Conservation (phyloP, 2,329 filamentous ascomycete species). For the Exophiala aquamarina region DNA sequence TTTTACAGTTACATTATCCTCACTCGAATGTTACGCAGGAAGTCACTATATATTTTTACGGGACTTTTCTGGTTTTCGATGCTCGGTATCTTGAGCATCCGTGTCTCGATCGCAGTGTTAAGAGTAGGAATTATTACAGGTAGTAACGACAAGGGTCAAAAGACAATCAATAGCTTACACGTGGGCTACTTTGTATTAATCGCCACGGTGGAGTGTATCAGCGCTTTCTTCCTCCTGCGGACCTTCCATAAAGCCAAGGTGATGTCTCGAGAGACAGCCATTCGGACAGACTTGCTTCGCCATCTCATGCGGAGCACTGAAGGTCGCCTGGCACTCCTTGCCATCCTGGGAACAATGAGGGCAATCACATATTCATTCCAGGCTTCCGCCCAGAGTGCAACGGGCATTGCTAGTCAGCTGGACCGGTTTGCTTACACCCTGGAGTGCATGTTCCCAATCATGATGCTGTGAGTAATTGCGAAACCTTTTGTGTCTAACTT, state of each 20-base stretch:
- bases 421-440: background rate
- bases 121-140: background rate
- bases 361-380: slow-evolving; percentile 1
- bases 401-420: background rate
- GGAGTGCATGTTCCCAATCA: background rate
- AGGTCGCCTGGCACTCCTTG: background rate
- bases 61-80: background rate
- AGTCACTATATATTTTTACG: background rate
- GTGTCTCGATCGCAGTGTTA: background rate
- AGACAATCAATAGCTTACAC: background rate
- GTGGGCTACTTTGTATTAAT: background rate
- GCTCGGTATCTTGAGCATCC: background rate
- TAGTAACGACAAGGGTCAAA: background rate
- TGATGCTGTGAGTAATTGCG: background rate
- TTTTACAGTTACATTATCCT: slow-evolving; percentile 2
- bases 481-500: background rate
- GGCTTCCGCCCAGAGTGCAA: background rate
- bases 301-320: background rate
- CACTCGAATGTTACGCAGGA: background rate
- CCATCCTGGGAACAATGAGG: background rate
- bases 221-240: background rate
- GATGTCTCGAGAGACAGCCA: background rate
- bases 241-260: background rate
- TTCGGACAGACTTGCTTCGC: background rate
- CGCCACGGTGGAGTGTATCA: background rate